These are phyloP conservation scores for Balansia obtecta DNA, from an alignment of 2,329 filamentous ascomycete genomes.

Conservation along the genomic window DNA sequence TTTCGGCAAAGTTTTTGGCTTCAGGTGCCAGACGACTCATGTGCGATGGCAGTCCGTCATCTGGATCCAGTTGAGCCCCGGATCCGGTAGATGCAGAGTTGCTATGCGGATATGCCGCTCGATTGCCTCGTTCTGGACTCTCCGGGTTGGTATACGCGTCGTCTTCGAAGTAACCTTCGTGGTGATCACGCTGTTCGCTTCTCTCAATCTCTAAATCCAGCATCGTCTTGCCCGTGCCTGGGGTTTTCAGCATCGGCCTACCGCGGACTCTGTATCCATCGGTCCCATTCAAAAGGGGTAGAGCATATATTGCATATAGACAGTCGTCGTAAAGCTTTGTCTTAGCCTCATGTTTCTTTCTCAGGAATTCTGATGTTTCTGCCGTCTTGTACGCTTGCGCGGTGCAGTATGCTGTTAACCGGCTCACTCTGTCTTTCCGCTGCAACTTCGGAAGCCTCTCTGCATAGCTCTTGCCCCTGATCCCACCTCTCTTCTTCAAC, in stretches of 20 bases:
- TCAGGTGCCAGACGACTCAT: slow-evolving; percentile 53
- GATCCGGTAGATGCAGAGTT: slow-evolving; percentile 18
- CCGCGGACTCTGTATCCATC: slow-evolving; percentile 84
- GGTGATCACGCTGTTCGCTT: slow-evolving; percentile 78
- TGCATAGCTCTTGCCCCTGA: slow-evolving; percentile 76
- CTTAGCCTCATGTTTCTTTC: slow-evolving; percentile 75
- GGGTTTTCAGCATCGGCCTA: slow-evolving; percentile 82
- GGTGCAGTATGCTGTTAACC: slow-evolving; percentile 92
- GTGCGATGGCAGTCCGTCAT: slow-evolving; percentile 32
- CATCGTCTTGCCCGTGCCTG: slow-evolving; percentile 77
- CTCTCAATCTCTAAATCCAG: slow-evolving; percentile 92
- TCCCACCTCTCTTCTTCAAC: slow-evolving; percentile 48
- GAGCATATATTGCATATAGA: slow-evolving; percentile 86
- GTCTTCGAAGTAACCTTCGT: slow-evolving; percentile 81
- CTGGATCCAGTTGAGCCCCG: slow-evolving; percentile 19
- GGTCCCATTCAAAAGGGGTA: slow-evolving; percentile 72
- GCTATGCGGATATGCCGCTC: slow-evolving; percentile 18
- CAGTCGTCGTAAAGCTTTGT: slow-evolving; percentile 98
- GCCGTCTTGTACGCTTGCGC: slow-evolving; percentile 88
- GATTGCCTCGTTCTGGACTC: slow-evolving; percentile 19
- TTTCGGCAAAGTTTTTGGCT: slow-evolving; percentile 74
- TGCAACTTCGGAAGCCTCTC: slow-evolving; percentile 84
- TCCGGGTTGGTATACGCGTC: slow-evolving; percentile 38
- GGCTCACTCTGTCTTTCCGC: slow-evolving; percentile 73
- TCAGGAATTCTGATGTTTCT: slow-evolving; percentile 76